A percentile compares a stretch with the other conserved stretches of the same genome.
Evolutionary conservation across 176 grass and related monocot genomes (phyloP).

Genomic region (Carex scoparia): DNA sequence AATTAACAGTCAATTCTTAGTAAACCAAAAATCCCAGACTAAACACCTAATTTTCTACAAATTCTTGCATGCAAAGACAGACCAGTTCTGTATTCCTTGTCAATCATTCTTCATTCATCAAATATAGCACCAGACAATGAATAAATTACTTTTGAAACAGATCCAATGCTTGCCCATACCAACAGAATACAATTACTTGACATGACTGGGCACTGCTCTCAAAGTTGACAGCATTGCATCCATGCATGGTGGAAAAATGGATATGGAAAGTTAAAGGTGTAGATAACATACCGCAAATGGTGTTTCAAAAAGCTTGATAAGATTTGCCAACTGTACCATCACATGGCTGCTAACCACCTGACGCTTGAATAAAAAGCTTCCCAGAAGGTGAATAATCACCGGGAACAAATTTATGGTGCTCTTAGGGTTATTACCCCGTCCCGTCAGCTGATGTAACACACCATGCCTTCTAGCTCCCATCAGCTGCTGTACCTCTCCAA

Average conservation of each 20-base stretch:
- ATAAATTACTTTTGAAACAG: not conserved
- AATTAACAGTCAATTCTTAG: not conserved
- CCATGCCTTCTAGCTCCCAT: slow-evolving; percentile 90
- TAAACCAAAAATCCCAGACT: not conserved
- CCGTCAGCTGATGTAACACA: slow-evolving; percentile 47
- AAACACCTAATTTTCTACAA: slow-evolving; percentile 5
- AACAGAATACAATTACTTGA: not conserved
- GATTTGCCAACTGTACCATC: slow-evolving; percentile 81
- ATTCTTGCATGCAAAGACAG: not conserved
- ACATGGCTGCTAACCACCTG: slow-evolving; percentile 69
- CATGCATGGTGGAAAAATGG: not conserved
- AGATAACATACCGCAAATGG: slow-evolving; percentile 63
- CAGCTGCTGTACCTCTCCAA: slow-evolving; percentile 78
- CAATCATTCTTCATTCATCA: not conserved
- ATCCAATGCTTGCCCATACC: not conserved
- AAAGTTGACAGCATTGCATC: not conserved
- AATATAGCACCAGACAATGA: not conserved
- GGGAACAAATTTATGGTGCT: slow-evolving; percentile 81
- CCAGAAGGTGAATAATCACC: slow-evolving; percentile 91
- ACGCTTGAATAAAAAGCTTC: slow-evolving; percentile 79
- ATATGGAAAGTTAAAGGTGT: not conserved
- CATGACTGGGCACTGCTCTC: not conserved
- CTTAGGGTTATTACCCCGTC: slow-evolving; percentile 61
- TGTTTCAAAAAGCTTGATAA: slow-evolving; percentile 84
- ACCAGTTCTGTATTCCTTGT: not conserved